Evolutionary conservation across 2,329 filamentous ascomycete genomes (phyloP).

Genomic region (Byssoonygena ceratinophila): DNA sequence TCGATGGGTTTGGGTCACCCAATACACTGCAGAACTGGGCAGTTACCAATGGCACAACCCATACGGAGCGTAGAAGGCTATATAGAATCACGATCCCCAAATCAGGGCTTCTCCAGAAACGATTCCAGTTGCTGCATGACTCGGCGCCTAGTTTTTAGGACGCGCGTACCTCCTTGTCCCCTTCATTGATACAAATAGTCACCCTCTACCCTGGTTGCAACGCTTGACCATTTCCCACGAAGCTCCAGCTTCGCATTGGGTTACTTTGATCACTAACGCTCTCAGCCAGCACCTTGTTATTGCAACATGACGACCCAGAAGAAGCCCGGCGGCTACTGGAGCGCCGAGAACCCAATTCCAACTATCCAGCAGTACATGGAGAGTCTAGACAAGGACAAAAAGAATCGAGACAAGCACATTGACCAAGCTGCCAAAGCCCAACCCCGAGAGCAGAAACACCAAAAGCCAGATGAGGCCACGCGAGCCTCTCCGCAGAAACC

Average conservation of each 20-base stretch:
- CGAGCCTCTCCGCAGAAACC: slow-evolving; percentile 40
- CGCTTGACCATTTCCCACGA: neutral
- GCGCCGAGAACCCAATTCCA: slow-evolving; percentile 70
- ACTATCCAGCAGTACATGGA: slow-evolving; percentile 78
- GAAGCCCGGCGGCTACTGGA: slow-evolving; percentile 60
- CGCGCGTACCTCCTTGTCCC: no score
- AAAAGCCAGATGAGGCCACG: slow-evolving; percentile 22
- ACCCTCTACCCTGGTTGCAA: neutral
- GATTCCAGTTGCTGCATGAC: no score
- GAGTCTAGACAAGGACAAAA: slow-evolving; percentile 68
- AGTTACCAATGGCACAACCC: no score
- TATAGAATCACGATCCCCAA: no score
- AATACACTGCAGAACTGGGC: no score
- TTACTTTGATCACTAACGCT: neutral
- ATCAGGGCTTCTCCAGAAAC: no score
- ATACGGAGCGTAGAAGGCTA: no score
- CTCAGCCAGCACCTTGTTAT: neutral
- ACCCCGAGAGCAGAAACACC: slow-evolving; percentile 24
- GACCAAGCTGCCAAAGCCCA: slow-evolving; percentile 46
- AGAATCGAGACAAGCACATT: slow-evolving; percentile 59
- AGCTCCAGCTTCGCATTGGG: neutral
- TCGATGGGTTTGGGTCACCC: no score
- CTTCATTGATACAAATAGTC: neutral
- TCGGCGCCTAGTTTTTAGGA: no score
- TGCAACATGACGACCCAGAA: slow-evolving; percentile 38